Evolutionary conservation across 129 eudicot genomes (phyloP).

Genomic region (Heracleum sosnowskyi): DNA sequence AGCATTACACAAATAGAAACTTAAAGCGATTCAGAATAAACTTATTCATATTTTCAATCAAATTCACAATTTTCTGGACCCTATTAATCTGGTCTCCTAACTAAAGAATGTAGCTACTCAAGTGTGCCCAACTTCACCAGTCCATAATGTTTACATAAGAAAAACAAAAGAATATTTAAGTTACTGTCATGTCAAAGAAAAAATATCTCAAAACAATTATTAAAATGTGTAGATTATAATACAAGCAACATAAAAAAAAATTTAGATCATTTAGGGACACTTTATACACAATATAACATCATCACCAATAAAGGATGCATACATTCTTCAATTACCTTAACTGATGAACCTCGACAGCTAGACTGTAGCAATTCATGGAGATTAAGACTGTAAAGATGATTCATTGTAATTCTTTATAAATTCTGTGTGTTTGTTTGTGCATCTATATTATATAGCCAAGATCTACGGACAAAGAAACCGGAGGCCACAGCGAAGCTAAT

Average conservation of each 20-base stretch:
- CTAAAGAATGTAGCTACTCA: background rate
- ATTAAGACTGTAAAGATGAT: background rate
- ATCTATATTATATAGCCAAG: background rate
- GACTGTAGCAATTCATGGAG: background rate
- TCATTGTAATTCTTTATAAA: background rate
- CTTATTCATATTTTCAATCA: background rate
- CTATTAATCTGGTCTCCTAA: background rate
- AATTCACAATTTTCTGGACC: background rate
- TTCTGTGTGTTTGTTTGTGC: background rate
- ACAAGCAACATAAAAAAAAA: background rate
- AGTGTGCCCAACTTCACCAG: background rate
- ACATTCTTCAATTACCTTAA: constrained; percentile 5
- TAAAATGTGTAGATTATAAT: background rate
- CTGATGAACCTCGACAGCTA: background rate
- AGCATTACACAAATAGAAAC: background rate
- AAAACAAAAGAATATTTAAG: background rate
- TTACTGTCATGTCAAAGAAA: background rate
- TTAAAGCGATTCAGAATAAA: background rate
- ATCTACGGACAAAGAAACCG: background rate
- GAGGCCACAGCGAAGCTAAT: background rate
- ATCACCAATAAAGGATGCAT: background rate
- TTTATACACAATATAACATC: background rate
- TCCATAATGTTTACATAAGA: background rate
- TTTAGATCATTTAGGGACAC: background rate
- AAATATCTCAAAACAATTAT: background rate